A percentile compares a stretch with the other conserved stretches of the same genome.
These are phyloP conservation scores for Hysterangium stoloniferum DNA, from an alignment of 768 basidiomycete species.

Conservation along the genomic window DNA sequence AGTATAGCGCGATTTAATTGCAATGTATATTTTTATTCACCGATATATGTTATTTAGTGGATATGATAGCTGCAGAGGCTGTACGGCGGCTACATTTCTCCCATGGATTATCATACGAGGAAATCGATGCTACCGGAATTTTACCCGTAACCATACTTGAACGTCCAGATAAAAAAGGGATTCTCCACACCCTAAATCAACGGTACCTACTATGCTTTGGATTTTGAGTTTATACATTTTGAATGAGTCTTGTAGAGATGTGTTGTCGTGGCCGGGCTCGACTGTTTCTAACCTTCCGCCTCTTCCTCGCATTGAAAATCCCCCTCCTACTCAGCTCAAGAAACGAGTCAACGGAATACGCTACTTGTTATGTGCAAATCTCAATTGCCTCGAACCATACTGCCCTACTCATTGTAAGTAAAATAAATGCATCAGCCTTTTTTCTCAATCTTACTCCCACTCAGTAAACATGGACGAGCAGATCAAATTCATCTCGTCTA, in stretches of 20 bases:
- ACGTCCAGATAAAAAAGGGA: conserved; percentile 19
- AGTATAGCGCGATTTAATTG: conserved; percentile 13
- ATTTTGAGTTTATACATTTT: neutral
- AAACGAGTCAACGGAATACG: conserved; percentile 29
- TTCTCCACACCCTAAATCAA: conserved; percentile 6
- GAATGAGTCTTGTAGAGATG: conserved; percentile 26
- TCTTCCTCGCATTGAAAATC: conserved; percentile 8
- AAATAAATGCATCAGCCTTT: too few species aligned
- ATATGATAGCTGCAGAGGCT: conserved; percentile 44
- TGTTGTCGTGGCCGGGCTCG: conserved; percentile 31
- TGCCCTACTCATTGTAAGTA: conserved; percentile 44
- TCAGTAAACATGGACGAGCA: neutral
- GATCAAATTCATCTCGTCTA: neutral
- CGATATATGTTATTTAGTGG: conserved; percentile 27
- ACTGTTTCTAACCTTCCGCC: conserved; percentile 23
- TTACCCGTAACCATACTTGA: conserved; percentile 35
- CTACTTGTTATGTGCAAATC: conserved; percentile 42
- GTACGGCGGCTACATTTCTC: conserved; percentile 33
- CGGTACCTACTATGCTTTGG: neutral
- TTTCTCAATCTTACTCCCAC: conserved; percentile 15
- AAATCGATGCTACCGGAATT: conserved; percentile 42
- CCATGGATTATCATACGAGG: conserved; percentile 30
- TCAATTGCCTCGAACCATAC: conserved; percentile 42
- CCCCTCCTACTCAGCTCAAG: conserved; percentile 6
- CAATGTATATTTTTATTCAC: neutral